A percentile compares a stretch with the other conserved stretches of the same genome.
These are phyloP conservation scores for Elongisporangium undulatum DNA, from an alignment of 352 stramenopile species.

Conservation along the genomic window DNA sequence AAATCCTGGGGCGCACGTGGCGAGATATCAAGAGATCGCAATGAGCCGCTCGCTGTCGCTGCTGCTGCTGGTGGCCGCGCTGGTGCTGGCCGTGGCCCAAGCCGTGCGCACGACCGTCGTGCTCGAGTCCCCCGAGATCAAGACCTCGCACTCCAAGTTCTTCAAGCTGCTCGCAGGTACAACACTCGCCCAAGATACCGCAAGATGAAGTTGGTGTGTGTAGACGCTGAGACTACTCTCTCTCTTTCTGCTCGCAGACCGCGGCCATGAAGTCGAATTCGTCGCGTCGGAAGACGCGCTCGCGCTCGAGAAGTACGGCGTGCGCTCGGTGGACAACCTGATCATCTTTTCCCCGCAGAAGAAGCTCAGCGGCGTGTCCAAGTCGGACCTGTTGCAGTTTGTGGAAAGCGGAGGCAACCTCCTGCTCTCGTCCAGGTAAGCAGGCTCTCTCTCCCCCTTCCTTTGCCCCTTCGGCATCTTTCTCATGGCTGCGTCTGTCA, in stretches of 20 bases:
- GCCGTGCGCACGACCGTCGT: conserved; percentile 64
- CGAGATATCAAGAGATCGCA: neutral
- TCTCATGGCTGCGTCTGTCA: neutral
- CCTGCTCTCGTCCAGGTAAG: conserved; percentile 51
- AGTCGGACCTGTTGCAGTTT: conserved; percentile 76
- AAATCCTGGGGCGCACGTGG: neutral
- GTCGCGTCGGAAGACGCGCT: conserved; percentile 50
- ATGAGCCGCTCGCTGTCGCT: neutral
- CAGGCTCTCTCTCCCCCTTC: neutral
- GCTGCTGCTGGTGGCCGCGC: neutral
- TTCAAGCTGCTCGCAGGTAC: conserved; percentile 61
- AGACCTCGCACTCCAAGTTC: conserved; percentile 72
- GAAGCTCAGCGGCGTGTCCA: conserved; percentile 61
- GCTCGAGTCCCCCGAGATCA: conserved; percentile 49
- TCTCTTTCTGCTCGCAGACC: conserved; percentile 16
- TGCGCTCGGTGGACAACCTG: conserved; percentile 87
- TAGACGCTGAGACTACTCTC: conserved; percentile 1
- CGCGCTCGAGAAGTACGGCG: conserved; percentile 77
- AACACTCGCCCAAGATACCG: neutral
- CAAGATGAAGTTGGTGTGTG: conserved; percentile 1
- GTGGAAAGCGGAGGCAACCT: conserved; percentile 86
- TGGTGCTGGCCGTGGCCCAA: conserved; percentile 16
- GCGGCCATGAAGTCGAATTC: conserved; percentile 66
- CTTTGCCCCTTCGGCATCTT: neutral
- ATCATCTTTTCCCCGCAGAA: conserved; percentile 86